Evolutionary conservation across 805 yeast genomes (phyloP).

Genomic region (Lachancea kluyveri): DNA sequence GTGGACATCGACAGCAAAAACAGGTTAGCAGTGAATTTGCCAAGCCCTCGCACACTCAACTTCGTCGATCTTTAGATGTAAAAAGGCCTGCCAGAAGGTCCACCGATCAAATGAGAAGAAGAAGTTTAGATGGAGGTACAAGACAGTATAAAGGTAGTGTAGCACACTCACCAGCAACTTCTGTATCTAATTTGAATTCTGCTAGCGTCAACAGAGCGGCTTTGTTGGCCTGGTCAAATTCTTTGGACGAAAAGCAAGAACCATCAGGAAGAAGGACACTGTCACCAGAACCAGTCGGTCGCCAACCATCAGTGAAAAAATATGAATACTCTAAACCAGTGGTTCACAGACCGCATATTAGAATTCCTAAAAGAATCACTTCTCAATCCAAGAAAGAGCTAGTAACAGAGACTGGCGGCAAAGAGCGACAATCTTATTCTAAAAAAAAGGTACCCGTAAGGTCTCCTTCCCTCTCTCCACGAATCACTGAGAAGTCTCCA

Average conservation of each 20-base stretch:
- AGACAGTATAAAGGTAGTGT: constrained; percentile 3
- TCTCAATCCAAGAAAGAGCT: constrained; percentile 2
- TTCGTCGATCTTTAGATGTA: constrained; percentile 6
- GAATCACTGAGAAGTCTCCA: constrained; percentile 2
- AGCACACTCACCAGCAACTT: not conserved
- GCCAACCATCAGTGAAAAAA: constrained; percentile 8
- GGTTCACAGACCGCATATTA: constrained; percentile 18
- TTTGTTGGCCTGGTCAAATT: constrained; percentile 18
- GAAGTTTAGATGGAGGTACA: constrained; percentile 13
- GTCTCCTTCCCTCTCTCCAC: constrained; percentile 7
- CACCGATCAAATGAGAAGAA: constrained; percentile 8
- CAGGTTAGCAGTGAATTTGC: constrained; percentile 1
- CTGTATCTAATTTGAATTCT: constrained; percentile 8
- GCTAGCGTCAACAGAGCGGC: constrained; percentile 19
- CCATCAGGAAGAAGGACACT: constrained; percentile 1
- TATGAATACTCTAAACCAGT: constrained; percentile 18
- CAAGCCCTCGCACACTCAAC: not conserved
- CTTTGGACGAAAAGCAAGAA: constrained; percentile 2
- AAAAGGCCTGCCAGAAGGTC: constrained; percentile 7
- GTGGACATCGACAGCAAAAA: constrained; percentile 6
- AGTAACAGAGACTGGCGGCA: constrained; percentile 1
- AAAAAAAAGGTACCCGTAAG: constrained; percentile 1
- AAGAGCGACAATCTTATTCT: no score
- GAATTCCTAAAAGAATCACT: constrained; percentile 10
- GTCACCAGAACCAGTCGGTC: constrained; percentile 2